phyloP scores from a whole-genome alignment of 192 early-diverging fungal species.

The Diversispora epigaea region DNA sequence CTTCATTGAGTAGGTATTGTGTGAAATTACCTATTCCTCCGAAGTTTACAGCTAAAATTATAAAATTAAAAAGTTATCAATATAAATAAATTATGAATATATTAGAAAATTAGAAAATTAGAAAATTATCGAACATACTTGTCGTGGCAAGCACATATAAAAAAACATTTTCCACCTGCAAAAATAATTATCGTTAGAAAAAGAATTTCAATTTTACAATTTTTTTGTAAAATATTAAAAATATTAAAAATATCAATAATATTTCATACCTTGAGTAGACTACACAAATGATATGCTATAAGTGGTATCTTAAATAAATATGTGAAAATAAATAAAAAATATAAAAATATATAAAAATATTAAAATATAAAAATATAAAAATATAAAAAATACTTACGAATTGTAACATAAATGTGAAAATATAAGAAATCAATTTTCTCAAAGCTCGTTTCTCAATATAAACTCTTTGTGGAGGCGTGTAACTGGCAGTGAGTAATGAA shows the following conservation, averaged over 20 bases:
- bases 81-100: background rate
- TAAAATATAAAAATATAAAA: background rate
- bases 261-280: background rate
- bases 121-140: background rate
- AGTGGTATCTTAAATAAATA: background rate
- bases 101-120: background rate
- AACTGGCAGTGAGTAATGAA: background rate
- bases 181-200: background rate
- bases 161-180: background rate
- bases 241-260: too few relatives aligned
- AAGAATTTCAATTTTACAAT: background rate
- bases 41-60: conserved; percentile 1
- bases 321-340: background rate
- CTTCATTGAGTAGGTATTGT: background rate
- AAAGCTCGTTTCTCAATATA: conserved; percentile 6
- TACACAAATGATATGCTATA: background rate
- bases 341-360: background rate
- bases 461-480: background rate
- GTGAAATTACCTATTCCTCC: conserved; percentile 12
- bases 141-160: background rate
- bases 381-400: background rate
- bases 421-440: conserved; percentile 12
- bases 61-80: background rate
- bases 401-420: conserved; percentile 1
- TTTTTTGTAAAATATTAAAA: background rate